phyloP scores from a whole-genome alignment of 1,284 basidiomycete species.

The Melampsora allii-populina region DNA sequence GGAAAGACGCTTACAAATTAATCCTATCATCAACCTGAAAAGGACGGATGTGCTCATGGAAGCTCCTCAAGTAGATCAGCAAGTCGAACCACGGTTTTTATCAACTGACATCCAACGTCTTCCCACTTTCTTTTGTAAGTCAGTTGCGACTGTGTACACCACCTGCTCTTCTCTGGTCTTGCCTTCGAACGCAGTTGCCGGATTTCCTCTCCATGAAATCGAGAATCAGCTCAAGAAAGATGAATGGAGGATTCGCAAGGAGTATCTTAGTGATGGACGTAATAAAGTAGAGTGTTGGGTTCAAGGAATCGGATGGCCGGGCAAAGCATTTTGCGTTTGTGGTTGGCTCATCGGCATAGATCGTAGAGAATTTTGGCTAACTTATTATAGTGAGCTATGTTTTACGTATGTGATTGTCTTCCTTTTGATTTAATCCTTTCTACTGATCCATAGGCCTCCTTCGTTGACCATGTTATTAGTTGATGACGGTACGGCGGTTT shows the following conservation, averaged over 20 bases:
- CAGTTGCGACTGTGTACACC: conserved; percentile 8
- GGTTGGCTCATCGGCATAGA: conserved; percentile 35
- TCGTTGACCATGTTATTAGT: background rate
- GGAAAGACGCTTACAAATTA: no score
- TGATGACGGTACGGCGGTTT: conserved; percentile 31
- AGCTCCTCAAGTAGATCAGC: no score
- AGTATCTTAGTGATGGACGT: background rate
- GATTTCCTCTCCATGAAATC: conserved; percentile 7
- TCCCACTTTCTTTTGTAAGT: conserved; percentile 15
- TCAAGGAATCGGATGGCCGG: conserved; percentile 21
- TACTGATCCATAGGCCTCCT: background rate
- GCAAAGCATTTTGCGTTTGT: conserved; percentile 12
- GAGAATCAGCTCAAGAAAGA: background rate
- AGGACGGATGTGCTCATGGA: no score
- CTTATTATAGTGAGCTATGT: conserved; percentile 10
- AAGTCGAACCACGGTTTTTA: background rate
- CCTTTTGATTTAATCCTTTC: background rate
- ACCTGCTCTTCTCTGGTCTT: conserved; percentile 33
- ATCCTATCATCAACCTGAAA: no score
- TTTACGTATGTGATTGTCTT: background rate
- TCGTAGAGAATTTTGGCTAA: conserved; percentile 20
- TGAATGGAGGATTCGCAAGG: conserved; percentile 12
- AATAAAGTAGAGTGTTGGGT: conserved; percentile 15
- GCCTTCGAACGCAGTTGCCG: background rate
- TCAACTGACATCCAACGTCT: conserved; percentile 8